Conservation (phyloP, 2,329 filamentous ascomycete species). For the Sclerotiophoma versabilis region DNA sequence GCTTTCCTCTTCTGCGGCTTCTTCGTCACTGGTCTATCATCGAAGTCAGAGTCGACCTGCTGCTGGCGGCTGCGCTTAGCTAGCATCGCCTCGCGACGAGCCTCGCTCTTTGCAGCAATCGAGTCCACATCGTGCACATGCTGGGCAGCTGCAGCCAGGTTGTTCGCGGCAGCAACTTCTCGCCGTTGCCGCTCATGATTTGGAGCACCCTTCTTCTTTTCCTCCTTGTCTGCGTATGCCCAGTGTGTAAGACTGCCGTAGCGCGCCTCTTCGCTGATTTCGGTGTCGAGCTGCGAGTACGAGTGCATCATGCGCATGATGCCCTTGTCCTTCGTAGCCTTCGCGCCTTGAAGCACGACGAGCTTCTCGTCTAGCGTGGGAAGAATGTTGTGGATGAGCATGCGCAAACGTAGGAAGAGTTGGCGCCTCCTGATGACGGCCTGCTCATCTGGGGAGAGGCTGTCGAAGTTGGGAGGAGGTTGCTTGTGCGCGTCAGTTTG, state of each 20-base stretch:
- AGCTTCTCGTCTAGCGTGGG: conserved; percentile 96
- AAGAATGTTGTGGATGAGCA: conserved; percentile 83
- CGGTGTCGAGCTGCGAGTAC: conserved; percentile 82
- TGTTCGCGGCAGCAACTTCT: conserved; percentile 79
- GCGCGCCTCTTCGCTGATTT: conserved; percentile 94
- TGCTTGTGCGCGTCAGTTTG: conserved; percentile 36
- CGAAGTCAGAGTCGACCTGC: conserved; percentile 79
- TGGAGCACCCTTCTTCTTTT: conserved; percentile 63
- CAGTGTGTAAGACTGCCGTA: conserved; percentile 91
- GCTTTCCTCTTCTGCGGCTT: conserved; percentile 68
- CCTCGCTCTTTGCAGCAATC: conserved; percentile 80
- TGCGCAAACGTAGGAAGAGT: conserved; percentile 78
- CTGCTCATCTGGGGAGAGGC: conserved; percentile 45
- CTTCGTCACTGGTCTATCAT: conserved; percentile 69
- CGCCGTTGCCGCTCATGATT: conserved; percentile 77
- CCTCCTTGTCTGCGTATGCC: conserved; percentile 86
- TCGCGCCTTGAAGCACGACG: conserved; percentile 91
- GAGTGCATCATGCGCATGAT: conserved; percentile 84
- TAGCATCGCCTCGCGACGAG: conserved; percentile 79
- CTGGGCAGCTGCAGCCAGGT: conserved; percentile 71
- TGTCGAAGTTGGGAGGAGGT: conserved; percentile 34
- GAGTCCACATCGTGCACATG: conserved; percentile 83
- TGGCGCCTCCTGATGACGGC: conserved; percentile 72
- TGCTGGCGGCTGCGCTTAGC: conserved; percentile 74
- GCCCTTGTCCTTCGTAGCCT: conserved; percentile 86